Base-by-base conservation (phyloP, 345 rosid genomes). In the Anacardium occidentale region DNA sequence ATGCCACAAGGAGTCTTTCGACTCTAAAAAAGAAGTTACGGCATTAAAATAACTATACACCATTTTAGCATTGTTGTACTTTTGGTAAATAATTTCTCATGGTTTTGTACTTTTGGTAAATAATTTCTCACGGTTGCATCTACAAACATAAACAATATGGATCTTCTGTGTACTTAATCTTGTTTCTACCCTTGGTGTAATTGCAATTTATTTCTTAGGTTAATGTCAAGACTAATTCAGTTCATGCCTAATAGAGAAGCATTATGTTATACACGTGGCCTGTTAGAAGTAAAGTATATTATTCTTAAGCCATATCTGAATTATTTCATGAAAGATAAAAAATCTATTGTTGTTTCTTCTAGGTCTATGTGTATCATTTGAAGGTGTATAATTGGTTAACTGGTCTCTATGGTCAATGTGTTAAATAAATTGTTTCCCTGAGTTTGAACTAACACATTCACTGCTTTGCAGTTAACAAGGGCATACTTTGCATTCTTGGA, bases 401-500 rank as follows among this genome's bases (percentile, higher is more conserved):
- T 55, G 56, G 42, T 58, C 17, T 70, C 9, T 13, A 44, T 20
- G 37, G 11, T 29, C 32, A 1, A 29, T 29, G 32, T 29, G 32
- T 29, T 29, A 29, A 29, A 29, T 29, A 29, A 29, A 29, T 29
- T 29, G 32, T 29, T 29, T 18, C 42, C 4, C 37, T 1, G 42
- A 37, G 0, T 37, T 5, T 37, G 1, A 37, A 7, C 42, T 37
- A 37, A 37, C 42, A 37, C 42, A 37, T 5, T 37, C 7, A 26
- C 48, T 83, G 68, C 52, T 79, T 81, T 86, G 83, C 97, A 96
- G 99, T 81, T 96, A 70, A 90, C 94, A 54, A 96, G 85, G 88
- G 97, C 99, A 54, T 96, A 96, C 87, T 93, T 93, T 79, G 90
- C 93, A 42, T 91, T 96, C 84, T 75, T 96, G 82, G 99, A 96